Base-by-base conservation (phyloP, 108 stramenopile genomes). In the Cylindrotheca fusiformis region DNA sequence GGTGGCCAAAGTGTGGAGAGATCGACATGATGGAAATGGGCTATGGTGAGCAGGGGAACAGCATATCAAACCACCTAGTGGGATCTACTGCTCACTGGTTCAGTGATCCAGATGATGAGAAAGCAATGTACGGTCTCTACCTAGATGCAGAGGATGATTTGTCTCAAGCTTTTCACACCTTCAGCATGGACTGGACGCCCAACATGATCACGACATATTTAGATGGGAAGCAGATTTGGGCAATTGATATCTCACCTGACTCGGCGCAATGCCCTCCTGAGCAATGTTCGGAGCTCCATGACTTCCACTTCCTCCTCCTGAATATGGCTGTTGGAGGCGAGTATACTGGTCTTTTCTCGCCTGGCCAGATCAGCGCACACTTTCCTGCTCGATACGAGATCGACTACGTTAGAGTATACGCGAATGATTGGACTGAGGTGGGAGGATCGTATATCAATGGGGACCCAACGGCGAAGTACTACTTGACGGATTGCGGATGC, bases 21-120 rank as follows among this genome's bases (percentile, higher is more conserved):
- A 82, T 85, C 67, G 84, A 85, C 67, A 53, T 85, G 33, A 65
- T 82, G 81, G 84, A 82, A 58, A 41, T 41, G 36, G 65, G 65
- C 2, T 25, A 48, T 28, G 29, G 48, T 36, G 51, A 24, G 1
- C 48, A 36, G 22, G 52, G 33, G 23, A 48, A 36, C 21, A 28
- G 26, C 6, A 52, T 27, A 10, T 48, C 24, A 3, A 61, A 69
- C 28, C 31, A 26, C 25, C 14, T 26, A 3, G 52, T 69, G 1
- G 25, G 30, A 14, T 47, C 41, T 12, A 60, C 49, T n/a, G 68
- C 68, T 10, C 60, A 69, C 24, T 69, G 68, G 68, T 25, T 32
- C 18, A 19, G 71, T 64, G 48, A 71, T 4, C 19, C 56, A n/a
- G 57, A 30, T 12, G 36, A 41, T 41, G 32, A 14, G 3, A 30